These are phyloP conservation scores for Xylaria nigripes DNA, from an alignment of 495 filamentous ascomycete species.

Conservation along the genomic window DNA sequence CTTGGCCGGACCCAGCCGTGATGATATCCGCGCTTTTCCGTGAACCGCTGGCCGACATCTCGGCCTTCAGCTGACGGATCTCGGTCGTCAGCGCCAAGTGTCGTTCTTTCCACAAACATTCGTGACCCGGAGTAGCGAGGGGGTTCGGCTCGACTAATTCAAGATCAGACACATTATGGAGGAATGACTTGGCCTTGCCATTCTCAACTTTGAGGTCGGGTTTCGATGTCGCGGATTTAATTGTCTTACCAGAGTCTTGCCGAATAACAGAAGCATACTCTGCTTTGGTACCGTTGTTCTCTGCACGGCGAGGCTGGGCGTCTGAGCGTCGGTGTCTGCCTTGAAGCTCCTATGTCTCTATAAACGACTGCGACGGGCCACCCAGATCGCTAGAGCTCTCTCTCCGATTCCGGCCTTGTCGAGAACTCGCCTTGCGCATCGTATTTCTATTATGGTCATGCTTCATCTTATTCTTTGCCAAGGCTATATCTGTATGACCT, in stretches of 20 bases:
- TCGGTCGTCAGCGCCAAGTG: slow-evolving; percentile 24
- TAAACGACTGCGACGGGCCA: not conserved
- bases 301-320: not conserved
- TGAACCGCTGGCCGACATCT: slow-evolving; percentile 16
- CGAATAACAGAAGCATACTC: not conserved
- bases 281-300: not conserved
- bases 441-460: not conserved
- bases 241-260: not conserved
- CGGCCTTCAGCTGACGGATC: slow-evolving; percentile 23
- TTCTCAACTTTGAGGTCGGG: not conserved
- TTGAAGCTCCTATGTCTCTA: not conserved
- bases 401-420: not conserved
- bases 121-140: slow-evolving; percentile 23
- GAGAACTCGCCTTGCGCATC: not conserved
- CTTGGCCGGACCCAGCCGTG: slow-evolving; percentile 1
- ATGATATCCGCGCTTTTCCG: slow-evolving; percentile 8
- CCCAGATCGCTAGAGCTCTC: not conserved
- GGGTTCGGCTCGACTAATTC: slow-evolving; percentile 15
- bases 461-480: not conserved
- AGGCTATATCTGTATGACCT: not conserved
- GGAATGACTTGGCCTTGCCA: not conserved
- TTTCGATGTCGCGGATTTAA: not conserved
- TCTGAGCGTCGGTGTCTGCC: not conserved
- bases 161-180: not conserved
- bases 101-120: slow-evolving; percentile 27